Conservation (phyloP, 1,284 basidiomycete genomes). For the Macrocystidia cucumis region DNA sequence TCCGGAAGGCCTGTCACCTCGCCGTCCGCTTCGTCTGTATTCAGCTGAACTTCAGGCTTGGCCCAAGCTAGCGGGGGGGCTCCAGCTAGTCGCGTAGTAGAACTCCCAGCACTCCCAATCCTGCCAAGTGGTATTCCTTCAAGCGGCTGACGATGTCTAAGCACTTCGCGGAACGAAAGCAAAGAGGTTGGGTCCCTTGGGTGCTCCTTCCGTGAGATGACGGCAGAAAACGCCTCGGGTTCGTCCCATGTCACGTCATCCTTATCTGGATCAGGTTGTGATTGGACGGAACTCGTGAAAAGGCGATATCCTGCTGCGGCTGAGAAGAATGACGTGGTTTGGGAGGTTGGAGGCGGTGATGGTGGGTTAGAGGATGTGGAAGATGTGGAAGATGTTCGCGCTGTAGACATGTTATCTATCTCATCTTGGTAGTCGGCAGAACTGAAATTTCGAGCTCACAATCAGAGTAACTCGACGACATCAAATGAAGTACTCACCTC, state of each 20-base stretch:
- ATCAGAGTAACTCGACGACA: constrained; percentile 1
- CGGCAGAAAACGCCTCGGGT: constrained; percentile 49
- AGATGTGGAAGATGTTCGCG: constrained; percentile 16
- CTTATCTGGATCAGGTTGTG: constrained; percentile 46
- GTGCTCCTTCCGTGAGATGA: constrained; percentile 55
- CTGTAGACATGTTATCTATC: constrained; percentile 35
- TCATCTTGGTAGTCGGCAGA: constrained; percentile 57
- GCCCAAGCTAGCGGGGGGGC: constrained; percentile 42
- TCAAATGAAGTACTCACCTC: constrained; percentile 30
- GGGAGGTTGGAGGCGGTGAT: constrained; percentile 12
- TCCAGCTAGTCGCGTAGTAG: constrained; percentile 4
- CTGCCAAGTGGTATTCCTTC: constrained; percentile 16
- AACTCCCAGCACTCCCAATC: constrained; percentile 19
- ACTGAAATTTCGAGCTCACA: constrained; percentile 23
- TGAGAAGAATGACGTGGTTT: constrained; percentile 39
- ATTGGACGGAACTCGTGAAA: constrained; percentile 28
- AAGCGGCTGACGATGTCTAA: constrained; percentile 38
- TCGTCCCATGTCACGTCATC: constrained; percentile 55
- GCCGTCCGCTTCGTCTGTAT: constrained; percentile 41
- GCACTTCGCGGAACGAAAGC: constrained; percentile 51
- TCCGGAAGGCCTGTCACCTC: constrained; percentile 32
- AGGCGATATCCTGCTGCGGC: constrained; percentile 38
- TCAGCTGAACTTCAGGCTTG: constrained; percentile 52
- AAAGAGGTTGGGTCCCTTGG: constrained; percentile 50
- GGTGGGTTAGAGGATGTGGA: constrained; percentile 20